phyloP scores from a whole-genome alignment of 306 rosid genomes.

The Malus domestica region ASM211411v1 NC_041803.1:49483501-49484000 shows the following conservation, averaged over 20 bases:
- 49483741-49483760: constrained; percentile 27
- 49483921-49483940: constrained; percentile 51
- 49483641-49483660: constrained; percentile 49
- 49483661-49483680: neutral
- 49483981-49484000: constrained; percentile 28
- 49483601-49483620: constrained; percentile 42
- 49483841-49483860: constrained; percentile 43
- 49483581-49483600: constrained; percentile 61
- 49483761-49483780: constrained; percentile 42
- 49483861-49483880: constrained; percentile 39
- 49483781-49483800: constrained; percentile 45
- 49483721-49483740: constrained; percentile 33
- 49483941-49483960: constrained; percentile 51
- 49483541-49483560: constrained; percentile 53
- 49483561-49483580: constrained; percentile 54
- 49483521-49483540: constrained; percentile 40
- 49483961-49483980: constrained; percentile 38
- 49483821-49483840: constrained; percentile 66
- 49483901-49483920: constrained; percentile 49
- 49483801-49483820: constrained; percentile 50
- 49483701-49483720: neutral
- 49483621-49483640: constrained; percentile 56
- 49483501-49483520: constrained; percentile 55
- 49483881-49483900: constrained; percentile 33
- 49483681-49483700: constrained; percentile 15